Base-by-base conservation (phyloP, 768 basidiomycete species). In the Rossbeevera mucosa region DNA sequence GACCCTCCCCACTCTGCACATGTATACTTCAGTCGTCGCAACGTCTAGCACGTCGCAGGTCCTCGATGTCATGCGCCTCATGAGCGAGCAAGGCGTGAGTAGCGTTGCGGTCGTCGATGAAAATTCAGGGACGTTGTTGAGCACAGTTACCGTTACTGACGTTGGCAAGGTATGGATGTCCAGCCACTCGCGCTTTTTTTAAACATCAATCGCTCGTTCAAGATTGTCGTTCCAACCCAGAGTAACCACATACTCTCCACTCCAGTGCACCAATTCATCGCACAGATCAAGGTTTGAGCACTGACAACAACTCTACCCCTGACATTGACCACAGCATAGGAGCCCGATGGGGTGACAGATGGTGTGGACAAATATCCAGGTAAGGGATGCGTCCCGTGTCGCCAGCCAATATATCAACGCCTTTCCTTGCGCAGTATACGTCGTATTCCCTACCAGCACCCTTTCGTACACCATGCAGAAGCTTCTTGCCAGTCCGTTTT, bases 1-100 rank as follows among this genome's bases (percentile, higher is more conserved):
- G 25, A 72, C 78, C 7, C 77, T 88, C 30, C 87, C 85, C 20
- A 88, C 83, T 5, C 67, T 89, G 5, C 76, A 83, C 56, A 72
- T 88, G 31, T 80, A 83, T 59, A 61, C 75, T 2, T 77, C 82
- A 1, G 83, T 91, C 16, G 74, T 91, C 8, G 79, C 86, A 7
- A 72, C 82, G 5, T 76, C 76, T 5, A 81, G 86, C 41, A 75
- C 73, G 14, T 79, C 80, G 2, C 77, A 78, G 18, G 84, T 91
- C 22, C 71, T 91, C 46, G 85, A 89, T 64, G 88, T 88, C 5
- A 92, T 92, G 90, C 81, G 76, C 53, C 73, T 87, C 25, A 91
- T 92, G 89, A 89, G 87, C 59, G 87, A 89, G 54, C 80, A 86
- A 61, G 90, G 90, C 21, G 88, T 92, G 22, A 90, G 88, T 63